phyloP scores from a whole-genome alignment of 1,284 basidiomycete genomes.

The Papiliotrema fonsecae region DNA sequence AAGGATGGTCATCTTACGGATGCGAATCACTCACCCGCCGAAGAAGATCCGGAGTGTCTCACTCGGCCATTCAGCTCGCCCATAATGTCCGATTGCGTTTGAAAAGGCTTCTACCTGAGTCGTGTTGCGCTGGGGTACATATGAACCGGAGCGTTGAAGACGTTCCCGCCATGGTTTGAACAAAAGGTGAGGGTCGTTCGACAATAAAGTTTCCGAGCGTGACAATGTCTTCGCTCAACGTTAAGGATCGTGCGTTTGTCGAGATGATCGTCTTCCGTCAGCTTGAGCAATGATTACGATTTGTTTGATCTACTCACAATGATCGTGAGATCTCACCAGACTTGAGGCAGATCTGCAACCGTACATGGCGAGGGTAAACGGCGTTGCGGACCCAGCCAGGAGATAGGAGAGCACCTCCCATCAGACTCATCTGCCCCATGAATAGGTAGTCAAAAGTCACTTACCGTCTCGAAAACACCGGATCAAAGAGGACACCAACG shows the following conservation, averaged over 20 bases:
- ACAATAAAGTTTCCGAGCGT: neutral
- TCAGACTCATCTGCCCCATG: too few relatives aligned
- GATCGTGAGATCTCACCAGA: conserved; percentile 10
- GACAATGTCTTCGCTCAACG: neutral
- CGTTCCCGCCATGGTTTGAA: neutral
- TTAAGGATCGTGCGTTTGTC: conserved; percentile 1
- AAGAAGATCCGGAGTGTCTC: neutral
- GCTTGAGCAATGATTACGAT: neutral
- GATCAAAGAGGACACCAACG: too few relatives aligned
- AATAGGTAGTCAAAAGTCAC: too few relatives aligned
- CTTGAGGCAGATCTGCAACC: too few relatives aligned
- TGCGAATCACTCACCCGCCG: too few relatives aligned
- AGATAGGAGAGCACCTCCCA: too few relatives aligned
- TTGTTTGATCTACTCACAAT: conserved; percentile 4
- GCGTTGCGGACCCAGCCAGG: too few relatives aligned
- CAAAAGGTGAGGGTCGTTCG: neutral
- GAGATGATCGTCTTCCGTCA: conserved; percentile 7
- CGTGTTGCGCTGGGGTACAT: conserved; percentile 8
- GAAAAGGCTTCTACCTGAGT: conserved; percentile 3
- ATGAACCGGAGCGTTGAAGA: neutral
- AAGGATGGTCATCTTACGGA: too few relatives aligned
- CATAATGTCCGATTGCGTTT: conserved; percentile 4
- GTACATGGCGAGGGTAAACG: too few relatives aligned
- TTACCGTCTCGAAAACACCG: too few relatives aligned
- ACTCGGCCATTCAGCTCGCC: conserved; percentile 4